These are phyloP conservation scores for Penicillium sp. DNA, from an alignment of 2,329 filamentous ascomycete species.

Conservation along the genomic window DNA sequence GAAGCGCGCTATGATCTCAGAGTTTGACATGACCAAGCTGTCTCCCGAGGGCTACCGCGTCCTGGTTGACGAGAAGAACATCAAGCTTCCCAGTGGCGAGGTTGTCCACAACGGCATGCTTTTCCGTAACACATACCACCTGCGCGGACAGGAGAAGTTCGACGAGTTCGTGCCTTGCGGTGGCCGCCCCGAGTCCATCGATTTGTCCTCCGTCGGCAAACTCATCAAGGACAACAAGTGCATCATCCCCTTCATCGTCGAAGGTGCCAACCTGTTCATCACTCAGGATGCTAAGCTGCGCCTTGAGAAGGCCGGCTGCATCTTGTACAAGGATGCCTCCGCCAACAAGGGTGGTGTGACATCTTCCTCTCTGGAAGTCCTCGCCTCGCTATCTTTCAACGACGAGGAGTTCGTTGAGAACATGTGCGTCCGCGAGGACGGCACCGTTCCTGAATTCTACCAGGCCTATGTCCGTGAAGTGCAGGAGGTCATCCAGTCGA, in stretches of 20 bases:
- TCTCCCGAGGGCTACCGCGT: conserved; percentile 87
- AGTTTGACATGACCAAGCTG: conserved; percentile 82
- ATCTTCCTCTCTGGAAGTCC: conserved; percentile 91
- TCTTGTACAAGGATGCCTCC: conserved; percentile 95
- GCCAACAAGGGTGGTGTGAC: conserved; percentile 99
- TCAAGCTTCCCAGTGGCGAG: conserved; percentile 85
- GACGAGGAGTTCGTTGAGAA: conserved; percentile 82
- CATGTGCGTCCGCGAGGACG: conserved; percentile 84
- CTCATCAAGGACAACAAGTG: conserved; percentile 88
- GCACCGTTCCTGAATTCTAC: conserved; percentile 85
- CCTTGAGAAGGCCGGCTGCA: conserved; percentile 89
- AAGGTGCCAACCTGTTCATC: conserved; percentile 97
- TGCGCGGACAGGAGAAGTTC: conserved; percentile 71
- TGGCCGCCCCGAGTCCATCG: conserved; percentile 93
- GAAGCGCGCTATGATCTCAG: conserved; percentile 80
- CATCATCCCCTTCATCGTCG: conserved; percentile 89
- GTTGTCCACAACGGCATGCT: conserved; percentile 83
- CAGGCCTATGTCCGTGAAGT: conserved; percentile 87
- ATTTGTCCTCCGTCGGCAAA: conserved; percentile 80
- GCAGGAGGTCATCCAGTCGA: conserved; percentile 84
- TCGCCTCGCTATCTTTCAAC: conserved; percentile 91
- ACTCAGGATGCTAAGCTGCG: conserved; percentile 96
- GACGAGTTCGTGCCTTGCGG: conserved; percentile 95
- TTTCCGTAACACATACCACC: conserved; percentile 97
- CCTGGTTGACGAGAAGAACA: conserved; percentile 83